Conservation (phyloP, 805 yeast genomes). For the Candida maris region DNA sequence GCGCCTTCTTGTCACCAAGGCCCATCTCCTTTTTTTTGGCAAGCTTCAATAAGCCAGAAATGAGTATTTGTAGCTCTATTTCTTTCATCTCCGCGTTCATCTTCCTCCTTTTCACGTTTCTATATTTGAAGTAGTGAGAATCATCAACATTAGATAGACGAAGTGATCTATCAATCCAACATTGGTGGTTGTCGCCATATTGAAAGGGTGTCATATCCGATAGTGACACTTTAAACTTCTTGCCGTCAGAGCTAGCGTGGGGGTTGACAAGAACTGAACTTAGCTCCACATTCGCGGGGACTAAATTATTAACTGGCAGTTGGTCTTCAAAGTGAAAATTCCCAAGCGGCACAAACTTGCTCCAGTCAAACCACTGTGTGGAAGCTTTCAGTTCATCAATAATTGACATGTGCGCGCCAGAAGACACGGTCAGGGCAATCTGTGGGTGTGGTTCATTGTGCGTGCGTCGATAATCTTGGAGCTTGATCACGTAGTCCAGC, state of each 20-base stretch:
- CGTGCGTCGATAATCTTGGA: conserved; percentile 30
- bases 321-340: conserved; percentile 19
- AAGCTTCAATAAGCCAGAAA: conserved; percentile 25
- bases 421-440: conserved; percentile 24
- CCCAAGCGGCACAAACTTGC: conserved; percentile 27
- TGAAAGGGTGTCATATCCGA: conserved; percentile 25
- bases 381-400: conserved; percentile 47
- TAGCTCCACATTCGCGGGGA: conserved; percentile 22
- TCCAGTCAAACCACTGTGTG: conserved; percentile 46
- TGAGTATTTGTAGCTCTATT: conserved; percentile 23
- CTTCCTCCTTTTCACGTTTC: conserved; percentile 21
- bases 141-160: conserved; percentile 22
- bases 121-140: conserved; percentile 17
- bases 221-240: conserved; percentile 19
- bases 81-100: conserved; percentile 17
- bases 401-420: conserved; percentile 39
- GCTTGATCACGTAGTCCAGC: conserved; percentile 29
- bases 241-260: conserved; percentile 10
- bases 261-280: conserved; percentile 26
- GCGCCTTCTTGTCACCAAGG: conserved; percentile 9
- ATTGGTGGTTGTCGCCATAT: conserved; percentile 19
- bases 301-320: conserved; percentile 18
- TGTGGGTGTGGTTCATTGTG: conserved; percentile 33
- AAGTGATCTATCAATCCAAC: conserved; percentile 22
- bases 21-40: conserved; percentile 9